phyloP scores from a whole-genome alignment of 2,329 filamentous ascomycete genomes.

The Fusarium albidum region DNA sequence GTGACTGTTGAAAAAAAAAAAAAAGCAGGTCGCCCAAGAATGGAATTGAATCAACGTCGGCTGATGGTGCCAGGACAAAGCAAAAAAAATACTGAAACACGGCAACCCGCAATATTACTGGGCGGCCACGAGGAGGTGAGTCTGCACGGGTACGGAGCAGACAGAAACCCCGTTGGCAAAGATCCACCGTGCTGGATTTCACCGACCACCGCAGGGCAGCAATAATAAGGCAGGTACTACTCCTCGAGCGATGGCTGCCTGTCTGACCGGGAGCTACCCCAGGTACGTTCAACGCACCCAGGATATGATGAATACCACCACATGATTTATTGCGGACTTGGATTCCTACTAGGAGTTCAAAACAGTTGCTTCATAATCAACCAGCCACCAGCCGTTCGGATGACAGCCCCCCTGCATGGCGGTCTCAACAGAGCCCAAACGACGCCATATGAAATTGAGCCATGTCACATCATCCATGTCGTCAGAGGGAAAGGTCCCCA shows the following conservation, averaged over 20 bases:
- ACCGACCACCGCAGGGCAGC: constrained; percentile 14
- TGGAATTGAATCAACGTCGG: constrained; percentile 8
- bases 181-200: constrained; percentile 3
- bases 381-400: not conserved
- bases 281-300: not conserved
- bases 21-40: not conserved
- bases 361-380: too few species aligned
- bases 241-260: constrained; percentile 32
- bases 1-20: too few species aligned
- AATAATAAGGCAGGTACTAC: too few species aligned
- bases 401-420: not conserved
- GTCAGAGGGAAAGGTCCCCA: constrained; percentile 27
- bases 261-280: constrained; percentile 27
- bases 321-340: too few species aligned
- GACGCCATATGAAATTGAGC: constrained; percentile 25
- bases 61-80: constrained; percentile 12
- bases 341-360: too few species aligned
- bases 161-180: not conserved
- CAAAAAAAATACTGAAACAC: not conserved
- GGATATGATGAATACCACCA: too few species aligned
- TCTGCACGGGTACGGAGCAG: not conserved
- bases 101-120: constrained; percentile 1
- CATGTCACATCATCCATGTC: too few species aligned
- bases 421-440: constrained; percentile 8
- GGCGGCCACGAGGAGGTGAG: not conserved